Evolutionary conservation across 1,284 basidiomycete species (phyloP).

Genomic region (Microbotryum lychnidis-dioicae): DNA sequence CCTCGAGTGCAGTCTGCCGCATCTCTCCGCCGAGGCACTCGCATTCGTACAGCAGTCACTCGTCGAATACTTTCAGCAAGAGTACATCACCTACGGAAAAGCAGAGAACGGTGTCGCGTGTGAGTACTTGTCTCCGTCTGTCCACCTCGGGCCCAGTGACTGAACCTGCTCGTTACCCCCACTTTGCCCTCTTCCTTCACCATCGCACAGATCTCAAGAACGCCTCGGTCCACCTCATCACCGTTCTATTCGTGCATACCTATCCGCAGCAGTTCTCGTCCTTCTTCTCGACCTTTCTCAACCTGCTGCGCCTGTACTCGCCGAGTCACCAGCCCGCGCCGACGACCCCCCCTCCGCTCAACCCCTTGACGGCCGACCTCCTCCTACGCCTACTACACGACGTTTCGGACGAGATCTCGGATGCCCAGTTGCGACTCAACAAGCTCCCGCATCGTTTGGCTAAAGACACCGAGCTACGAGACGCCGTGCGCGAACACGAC

Average conservation of each 20-base stretch:
- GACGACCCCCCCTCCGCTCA: constrained; percentile 52
- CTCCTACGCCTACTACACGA: constrained; percentile 82
- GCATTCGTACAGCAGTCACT: constrained; percentile 58
- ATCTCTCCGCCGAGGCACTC: constrained; percentile 60
- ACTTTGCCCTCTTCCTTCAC: constrained; percentile 5
- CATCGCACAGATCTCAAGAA: constrained; percentile 67
- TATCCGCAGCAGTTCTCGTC: constrained; percentile 75
- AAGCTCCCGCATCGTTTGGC: constrained; percentile 56
- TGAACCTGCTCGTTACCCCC: not conserved
- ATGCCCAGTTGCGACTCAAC: constrained; percentile 72
- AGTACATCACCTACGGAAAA: constrained; percentile 60
- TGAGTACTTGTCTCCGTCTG: constrained; percentile 43
- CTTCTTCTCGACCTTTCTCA: constrained; percentile 70
- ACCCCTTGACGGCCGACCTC: constrained; percentile 71
- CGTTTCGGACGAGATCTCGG: constrained; percentile 84
- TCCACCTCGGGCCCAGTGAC: too few relatives aligned
- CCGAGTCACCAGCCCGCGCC: constrained; percentile 45
- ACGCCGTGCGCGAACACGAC: constrained; percentile 78
- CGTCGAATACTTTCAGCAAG: constrained; percentile 64
- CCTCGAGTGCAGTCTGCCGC: constrained; percentile 53
- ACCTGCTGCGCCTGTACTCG: constrained; percentile 54
- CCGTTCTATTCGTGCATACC: constrained; percentile 84
- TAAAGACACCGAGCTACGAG: constrained; percentile 73
- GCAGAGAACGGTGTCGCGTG: constrained; percentile 66
- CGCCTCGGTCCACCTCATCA: constrained; percentile 95